Base-by-base conservation (phyloP, 202 grass and related monocot genomes). In the Carex arenaria region DNA sequence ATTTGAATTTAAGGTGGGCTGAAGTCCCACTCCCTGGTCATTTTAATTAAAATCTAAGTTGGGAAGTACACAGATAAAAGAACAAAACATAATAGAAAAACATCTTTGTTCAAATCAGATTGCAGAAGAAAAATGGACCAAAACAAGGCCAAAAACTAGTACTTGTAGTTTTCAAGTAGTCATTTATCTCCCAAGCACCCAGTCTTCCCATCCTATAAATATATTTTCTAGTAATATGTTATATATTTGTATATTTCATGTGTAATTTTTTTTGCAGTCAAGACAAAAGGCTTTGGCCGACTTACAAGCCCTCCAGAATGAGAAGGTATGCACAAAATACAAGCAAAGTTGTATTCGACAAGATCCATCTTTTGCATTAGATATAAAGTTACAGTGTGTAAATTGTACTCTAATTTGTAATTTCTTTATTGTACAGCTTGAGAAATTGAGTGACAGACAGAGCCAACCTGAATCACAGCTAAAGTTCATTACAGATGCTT, bases 391-490 rank as follows among this genome's bases (percentile, higher is more conserved):
- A 34, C 2, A 55, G 32, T 77, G 28, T 77, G 15, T 18, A 78
- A 19, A 59, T 59, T 38, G 52, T 56, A 36, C 30, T 56, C 61
- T 68, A 60, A 59, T 69, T 31, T 47, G 20, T 60, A 80, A 57
- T 80, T 80, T 84, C 63, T 64, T 82, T 67, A 82, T 89, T 86
- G 22, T 70, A 66, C 88, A 98, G 96, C 96, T 98, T 90, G 96
- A 98, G 87, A 95, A 88, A 83, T 86, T 98, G 81, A 98, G 96
- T 60, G 96, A 95, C 78, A 90, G 83, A 87, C 96, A 98, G 89
- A 98, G 93, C 55, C 96, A 98, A 84, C 96, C 96, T 67, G 96
- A 98, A 83, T 98, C 96, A 59, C 96, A 98, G 73, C 91, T 98
- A 57, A 95, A 98, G 87, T 98, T 98, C 88, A 98, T 98, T 78